These are phyloP conservation scores for Ilex asprella DNA, from an alignment of 257 asterid species.

Conservation along the genomic window DNA sequence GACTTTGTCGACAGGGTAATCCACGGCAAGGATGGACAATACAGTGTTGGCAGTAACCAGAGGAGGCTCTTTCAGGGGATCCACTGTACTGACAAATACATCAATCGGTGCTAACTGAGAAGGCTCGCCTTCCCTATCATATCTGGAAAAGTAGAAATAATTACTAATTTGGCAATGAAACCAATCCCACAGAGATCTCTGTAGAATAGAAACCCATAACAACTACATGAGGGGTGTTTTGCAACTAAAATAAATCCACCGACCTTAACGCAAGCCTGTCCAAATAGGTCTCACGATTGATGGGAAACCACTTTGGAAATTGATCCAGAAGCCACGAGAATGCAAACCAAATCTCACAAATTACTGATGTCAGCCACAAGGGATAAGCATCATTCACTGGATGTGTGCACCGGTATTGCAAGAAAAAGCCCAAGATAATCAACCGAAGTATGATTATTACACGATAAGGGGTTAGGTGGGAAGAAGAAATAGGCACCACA, in stretches of 20 bases:
- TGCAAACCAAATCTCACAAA: constrained; percentile 75
- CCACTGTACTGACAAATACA: constrained; percentile 55
- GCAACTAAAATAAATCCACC: constrained; percentile 5
- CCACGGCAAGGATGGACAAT: constrained; percentile 43
- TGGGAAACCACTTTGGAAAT: constrained; percentile 68
- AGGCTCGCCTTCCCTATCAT: constrained; percentile 68
- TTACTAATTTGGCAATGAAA: neutral
- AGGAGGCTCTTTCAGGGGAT: constrained; percentile 52
- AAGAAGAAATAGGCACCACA: constrained; percentile 47
- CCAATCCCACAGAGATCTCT: neutral
- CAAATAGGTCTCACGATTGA: constrained; percentile 59
- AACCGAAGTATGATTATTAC: constrained; percentile 53
- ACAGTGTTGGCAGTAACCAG: constrained; percentile 44
- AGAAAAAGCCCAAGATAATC: constrained; percentile 60
- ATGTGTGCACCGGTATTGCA: constrained; percentile 63
- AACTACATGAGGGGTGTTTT: neutral
- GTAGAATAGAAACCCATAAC: neutral
- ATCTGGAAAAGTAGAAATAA: constrained; percentile 27
- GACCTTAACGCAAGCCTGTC: constrained; percentile 64
- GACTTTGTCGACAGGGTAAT: constrained; percentile 47
- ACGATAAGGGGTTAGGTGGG: constrained; percentile 59
- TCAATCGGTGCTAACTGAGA: constrained; percentile 59
- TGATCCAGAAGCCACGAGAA: constrained; percentile 70
- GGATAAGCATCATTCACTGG: constrained; percentile 70
- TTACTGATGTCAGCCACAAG: constrained; percentile 63